Conservation (phyloP, 1,284 basidiomycete species). For the Microbotryum intermedium region DNA sequence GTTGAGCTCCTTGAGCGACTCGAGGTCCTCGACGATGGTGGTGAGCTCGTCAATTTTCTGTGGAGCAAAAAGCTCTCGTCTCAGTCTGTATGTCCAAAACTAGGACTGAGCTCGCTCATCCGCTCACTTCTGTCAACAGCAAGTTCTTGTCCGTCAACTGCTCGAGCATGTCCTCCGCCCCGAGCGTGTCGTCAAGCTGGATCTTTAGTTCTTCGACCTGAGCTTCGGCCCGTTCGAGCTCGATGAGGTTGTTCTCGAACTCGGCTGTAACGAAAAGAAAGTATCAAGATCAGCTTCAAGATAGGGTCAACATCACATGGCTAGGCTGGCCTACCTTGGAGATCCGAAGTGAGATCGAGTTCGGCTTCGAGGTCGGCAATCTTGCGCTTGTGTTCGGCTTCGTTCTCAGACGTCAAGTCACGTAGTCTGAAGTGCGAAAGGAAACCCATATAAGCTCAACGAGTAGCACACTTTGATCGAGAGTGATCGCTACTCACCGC, state of each 20-base stretch:
- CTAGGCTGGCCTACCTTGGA: conserved; percentile 48
- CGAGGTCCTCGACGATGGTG: conserved; percentile 77
- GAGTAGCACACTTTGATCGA: too few relatives aligned
- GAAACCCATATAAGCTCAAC: neutral
- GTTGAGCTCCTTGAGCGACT: conserved; percentile 87
- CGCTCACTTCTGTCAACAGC: conserved; percentile 67
- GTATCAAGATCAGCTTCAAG: neutral
- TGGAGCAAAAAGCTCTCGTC: too few relatives aligned
- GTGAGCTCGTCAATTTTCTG: conserved; percentile 96
- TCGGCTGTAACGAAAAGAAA: conserved; percentile 48
- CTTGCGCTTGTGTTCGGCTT: conserved; percentile 69
- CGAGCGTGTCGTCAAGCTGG: conserved; percentile 89
- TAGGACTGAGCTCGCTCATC: neutral
- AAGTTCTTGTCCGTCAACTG: conserved; percentile 91
- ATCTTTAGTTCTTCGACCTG: conserved; percentile 89
- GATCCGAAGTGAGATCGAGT: conserved; percentile 45
- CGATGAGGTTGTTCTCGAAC: conserved; percentile 67
- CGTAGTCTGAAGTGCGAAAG: conserved; percentile 52
- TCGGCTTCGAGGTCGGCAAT: conserved; percentile 87
- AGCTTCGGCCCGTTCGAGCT: conserved; percentile 72
- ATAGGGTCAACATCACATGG: conserved; percentile 44
- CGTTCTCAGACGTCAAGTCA: conserved; percentile 78
- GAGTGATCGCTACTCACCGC: conserved; percentile 51
- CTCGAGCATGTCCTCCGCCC: conserved; percentile 92
- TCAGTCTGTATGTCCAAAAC: too few relatives aligned